Evolutionary conservation across 2,329 filamentous ascomycete species (phyloP).

Genomic region (Aureobasidium uvarum): DNA sequence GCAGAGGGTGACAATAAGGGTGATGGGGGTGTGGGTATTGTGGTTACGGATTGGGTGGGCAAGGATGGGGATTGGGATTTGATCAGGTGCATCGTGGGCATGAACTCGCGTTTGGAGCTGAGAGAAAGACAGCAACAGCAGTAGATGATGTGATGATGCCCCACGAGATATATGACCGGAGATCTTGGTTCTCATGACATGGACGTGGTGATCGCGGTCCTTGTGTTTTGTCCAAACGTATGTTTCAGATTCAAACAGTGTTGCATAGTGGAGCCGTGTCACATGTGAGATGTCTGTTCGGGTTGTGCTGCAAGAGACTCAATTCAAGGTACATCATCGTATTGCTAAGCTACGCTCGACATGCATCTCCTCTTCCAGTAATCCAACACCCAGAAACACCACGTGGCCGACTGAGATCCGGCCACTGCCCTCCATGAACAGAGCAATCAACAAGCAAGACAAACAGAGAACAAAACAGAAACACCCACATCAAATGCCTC

Average conservation of each 20-base stretch:
- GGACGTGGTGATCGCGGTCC: no score
- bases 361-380: background rate
- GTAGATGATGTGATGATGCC: background rate
- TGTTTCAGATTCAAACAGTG: background rate
- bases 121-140: constrained; percentile 31
- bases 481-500: constrained; percentile 13
- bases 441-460: background rate
- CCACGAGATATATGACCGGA: background rate
- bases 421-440: background rate
- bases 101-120: constrained; percentile 68
- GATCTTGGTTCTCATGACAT: background rate
- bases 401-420: constrained; percentile 10
- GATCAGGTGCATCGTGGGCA: constrained; percentile 79
- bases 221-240: no score
- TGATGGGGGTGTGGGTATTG: constrained; percentile 72
- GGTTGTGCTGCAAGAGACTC: background rate
- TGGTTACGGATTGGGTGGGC: constrained; percentile 94
- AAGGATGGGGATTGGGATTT: constrained; percentile 86
- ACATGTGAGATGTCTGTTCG: background rate
- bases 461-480: background rate
- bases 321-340: background rate
- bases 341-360: constrained; percentile 14
- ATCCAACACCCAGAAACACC: background rate
- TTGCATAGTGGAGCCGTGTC: background rate
- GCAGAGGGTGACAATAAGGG: constrained; percentile 33